Base-by-base conservation (phyloP, 306 rosid genomes). In the Trichosanthes truncata region DNA sequence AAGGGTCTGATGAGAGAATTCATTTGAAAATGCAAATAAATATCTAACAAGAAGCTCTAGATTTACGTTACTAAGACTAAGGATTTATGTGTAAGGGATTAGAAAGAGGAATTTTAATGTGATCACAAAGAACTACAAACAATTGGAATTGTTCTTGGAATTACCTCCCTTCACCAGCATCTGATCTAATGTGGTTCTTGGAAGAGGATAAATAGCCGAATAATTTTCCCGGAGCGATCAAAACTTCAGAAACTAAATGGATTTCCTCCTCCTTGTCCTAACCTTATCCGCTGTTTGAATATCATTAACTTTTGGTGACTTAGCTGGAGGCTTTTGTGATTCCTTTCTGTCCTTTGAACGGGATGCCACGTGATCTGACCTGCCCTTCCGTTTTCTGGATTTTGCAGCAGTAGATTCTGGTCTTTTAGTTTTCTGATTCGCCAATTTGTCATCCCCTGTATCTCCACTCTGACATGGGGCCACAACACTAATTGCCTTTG, bases 331-430 rank as follows among this genome's bases (percentile, higher is more conserved):
- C 38, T 45, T 76, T 73, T 78, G 78, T 74, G 78, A 53, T 81
- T 45, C 79, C 29, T 35, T 53, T 40, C 55, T 81, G 29, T 17
- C 63, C 66, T 61, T 81, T 72, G 79, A 38, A 87, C 79, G 80
- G 15, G 86, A 76, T 80, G 75, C 85, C 80, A 60, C 60, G n/a
- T 77, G 33, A 78, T 85, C 92, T 18, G 96, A 79, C 82, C 78
- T 87, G 59, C 74, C 87, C 84, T 85, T 91, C 76, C 93, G 91
- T 83, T 91, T 96, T 80, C 88, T 81, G 80, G 88, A 76, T 23
- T 69, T 87, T 13, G 72, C 67, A 51, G 89, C 29, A 68, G 75
- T 67, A 41, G 91, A 74, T 38, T 81, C 89, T 26, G 60, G 85
- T 68, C 81, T 80, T 79, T 67, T 74, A 72, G 79, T 76, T 77